Evolutionary conservation across 345 rosid genomes (phyloP).

Genomic region (Arabis hirsuta): DNA sequence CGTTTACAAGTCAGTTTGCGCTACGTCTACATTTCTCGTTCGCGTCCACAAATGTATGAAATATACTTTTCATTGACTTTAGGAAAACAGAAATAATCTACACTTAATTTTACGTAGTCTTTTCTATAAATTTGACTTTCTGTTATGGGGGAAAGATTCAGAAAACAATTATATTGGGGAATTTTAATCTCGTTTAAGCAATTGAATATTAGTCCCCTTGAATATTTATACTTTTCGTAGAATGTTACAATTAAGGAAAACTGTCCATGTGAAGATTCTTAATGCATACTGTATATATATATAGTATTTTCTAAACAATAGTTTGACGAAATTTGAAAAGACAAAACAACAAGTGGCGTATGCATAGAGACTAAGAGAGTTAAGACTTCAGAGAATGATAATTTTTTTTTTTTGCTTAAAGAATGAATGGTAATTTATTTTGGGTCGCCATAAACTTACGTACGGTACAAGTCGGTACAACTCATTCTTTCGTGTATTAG

Average conservation of each 20-base stretch:
- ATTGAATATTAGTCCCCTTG: not conserved
- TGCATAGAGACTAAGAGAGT: not conserved
- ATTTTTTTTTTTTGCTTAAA: too few relatives aligned
- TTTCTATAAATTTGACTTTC: constrained; percentile 13
- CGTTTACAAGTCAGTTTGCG: too few relatives aligned
- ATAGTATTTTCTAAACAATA: not conserved
- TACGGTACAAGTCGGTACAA: constrained; percentile 30
- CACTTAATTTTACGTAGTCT: constrained; percentile 2
- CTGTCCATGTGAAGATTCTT: constrained; percentile 12
- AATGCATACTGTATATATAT: not conserved
- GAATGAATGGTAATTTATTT: constrained; percentile 1
- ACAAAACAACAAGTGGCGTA: constrained; percentile 27
- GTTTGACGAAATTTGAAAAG: constrained; percentile 16
- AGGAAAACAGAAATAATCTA: not conserved
- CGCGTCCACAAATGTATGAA: too few relatives aligned
- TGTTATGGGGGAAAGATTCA: not conserved
- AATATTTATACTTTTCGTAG: not conserved
- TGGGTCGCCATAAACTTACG: constrained; percentile 20
- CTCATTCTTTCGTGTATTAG: constrained; percentile 33
- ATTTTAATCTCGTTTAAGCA: not conserved
- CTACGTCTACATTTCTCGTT: too few relatives aligned
- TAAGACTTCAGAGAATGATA: not conserved
- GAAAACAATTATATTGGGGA: not conserved
- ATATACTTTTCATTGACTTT: not conserved
- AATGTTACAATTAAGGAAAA: not conserved